A percentile compares a stretch with the other conserved stretches of the same genome.
These are phyloP conservation scores for Leccinum fallax DNA, from an alignment of 1,284 basidiomycete species.

Conservation along the genomic window DNA sequence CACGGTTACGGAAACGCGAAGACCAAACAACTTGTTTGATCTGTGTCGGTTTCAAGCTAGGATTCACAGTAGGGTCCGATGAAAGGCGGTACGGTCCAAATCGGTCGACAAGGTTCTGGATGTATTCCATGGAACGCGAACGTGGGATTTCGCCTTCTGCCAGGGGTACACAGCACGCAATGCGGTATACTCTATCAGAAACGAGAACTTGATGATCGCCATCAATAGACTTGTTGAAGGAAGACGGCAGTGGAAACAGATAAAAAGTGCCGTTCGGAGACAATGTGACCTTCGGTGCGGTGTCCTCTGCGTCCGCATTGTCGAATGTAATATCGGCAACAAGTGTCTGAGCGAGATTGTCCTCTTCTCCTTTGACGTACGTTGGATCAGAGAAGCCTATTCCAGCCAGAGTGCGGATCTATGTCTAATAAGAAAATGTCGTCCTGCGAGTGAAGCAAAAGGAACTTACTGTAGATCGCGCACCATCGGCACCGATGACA, in stretches of 20 bases:
- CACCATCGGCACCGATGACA: slow-evolving; percentile 12
- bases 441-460: slow-evolving; percentile 13
- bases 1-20: slow-evolving; percentile 40
- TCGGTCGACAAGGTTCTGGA: slow-evolving; percentile 39
- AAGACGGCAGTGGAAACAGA: slow-evolving; percentile 25
- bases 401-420: slow-evolving; percentile 24
- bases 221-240: slow-evolving; percentile 17
- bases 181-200: slow-evolving; percentile 32
- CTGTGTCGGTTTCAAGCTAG: background rate
- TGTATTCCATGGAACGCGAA: slow-evolving; percentile 26
- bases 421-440: background rate
- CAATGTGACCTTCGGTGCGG: slow-evolving; percentile 1
- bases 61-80: background rate
- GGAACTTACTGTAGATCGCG: slow-evolving; percentile 46
- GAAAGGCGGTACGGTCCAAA: slow-evolving; percentile 15
- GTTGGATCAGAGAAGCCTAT: slow-evolving; percentile 22
- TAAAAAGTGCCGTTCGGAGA: slow-evolving; percentile 26
- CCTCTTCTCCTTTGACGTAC: background rate
- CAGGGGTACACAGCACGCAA: slow-evolving; percentile 32
- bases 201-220: slow-evolving; percentile 10
- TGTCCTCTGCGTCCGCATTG: background rate
- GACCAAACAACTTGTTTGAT: slow-evolving; percentile 33
- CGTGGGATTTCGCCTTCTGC: too few species aligned
- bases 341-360: slow-evolving; percentile 21
- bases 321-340: slow-evolving; percentile 8